Percentiles rank a stretch among this genome's conserved stretches.
Evolutionary conservation across 495 filamentous ascomycete species (phyloP).

Genomic region (Platismatia glauca): DNA sequence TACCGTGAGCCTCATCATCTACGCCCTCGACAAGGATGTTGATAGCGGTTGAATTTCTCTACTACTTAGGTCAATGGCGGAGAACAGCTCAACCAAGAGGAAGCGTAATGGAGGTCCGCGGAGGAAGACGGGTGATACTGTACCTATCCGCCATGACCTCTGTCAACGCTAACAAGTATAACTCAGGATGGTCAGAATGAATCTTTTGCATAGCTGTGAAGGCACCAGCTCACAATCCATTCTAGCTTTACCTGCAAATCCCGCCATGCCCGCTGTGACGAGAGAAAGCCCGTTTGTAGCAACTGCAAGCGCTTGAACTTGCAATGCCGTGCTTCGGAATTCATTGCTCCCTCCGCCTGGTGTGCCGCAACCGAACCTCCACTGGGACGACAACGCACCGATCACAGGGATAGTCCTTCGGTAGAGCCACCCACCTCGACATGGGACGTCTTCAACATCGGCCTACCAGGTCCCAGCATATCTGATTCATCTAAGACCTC

Average conservation of each 20-base stretch:
- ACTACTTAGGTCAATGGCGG: too few species aligned
- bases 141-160: not conserved
- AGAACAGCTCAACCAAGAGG: not conserved
- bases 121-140: not conserved
- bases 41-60: too few species aligned
- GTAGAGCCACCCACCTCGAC: not conserved
- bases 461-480: not conserved
- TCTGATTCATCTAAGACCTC: not conserved
- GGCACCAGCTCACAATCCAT: not conserved
- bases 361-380: not conserved
- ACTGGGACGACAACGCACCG: not conserved
- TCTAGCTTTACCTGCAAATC: not conserved
- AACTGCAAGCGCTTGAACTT: not conserved
- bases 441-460: not conserved
- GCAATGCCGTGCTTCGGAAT: not conserved
- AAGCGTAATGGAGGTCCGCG: not conserved
- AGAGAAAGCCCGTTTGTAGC: not conserved
- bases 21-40: too few species aligned
- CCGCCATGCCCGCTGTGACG: not conserved
- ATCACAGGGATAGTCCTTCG: not conserved
- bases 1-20: too few species aligned
- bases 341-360: not conserved
- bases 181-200: not conserved
- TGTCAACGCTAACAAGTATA: not conserved
- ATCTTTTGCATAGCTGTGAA: not conserved